Evolutionary conservation across 768 basidiomycete species (phyloP).

Genomic region (Calocera cornea): DNA sequence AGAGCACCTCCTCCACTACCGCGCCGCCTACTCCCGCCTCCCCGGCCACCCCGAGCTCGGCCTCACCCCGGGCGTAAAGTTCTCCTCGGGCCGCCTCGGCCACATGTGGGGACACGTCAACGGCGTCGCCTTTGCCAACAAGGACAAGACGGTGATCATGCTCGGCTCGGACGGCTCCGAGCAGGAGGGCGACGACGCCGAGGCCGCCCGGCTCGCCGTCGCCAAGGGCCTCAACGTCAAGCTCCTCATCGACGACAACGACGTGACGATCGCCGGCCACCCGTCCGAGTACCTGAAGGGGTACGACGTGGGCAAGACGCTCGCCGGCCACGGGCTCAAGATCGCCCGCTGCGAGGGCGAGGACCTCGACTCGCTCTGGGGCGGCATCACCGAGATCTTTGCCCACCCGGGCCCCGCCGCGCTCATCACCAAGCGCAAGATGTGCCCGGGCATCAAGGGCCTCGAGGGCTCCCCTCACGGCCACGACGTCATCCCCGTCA

Average conservation of each 20-base stretch:
- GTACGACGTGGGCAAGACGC: conserved; percentile 54
- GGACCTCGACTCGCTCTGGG: conserved; percentile 67
- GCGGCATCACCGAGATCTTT: conserved; percentile 42
- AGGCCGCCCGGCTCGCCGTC: conserved; percentile 76
- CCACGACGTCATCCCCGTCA: conserved; percentile 76
- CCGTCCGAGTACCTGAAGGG: conserved; percentile 77
- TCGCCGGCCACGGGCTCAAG: conserved; percentile 70
- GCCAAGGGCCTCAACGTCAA: conserved; percentile 75
- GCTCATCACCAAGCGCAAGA: conserved; percentile 54
- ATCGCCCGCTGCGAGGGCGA: conserved; percentile 64
- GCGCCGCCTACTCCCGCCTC: conserved; percentile 71
- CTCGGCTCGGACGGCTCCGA: conserved; percentile 84
- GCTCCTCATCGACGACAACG: conserved; percentile 77
- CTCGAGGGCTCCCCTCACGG: conserved; percentile 70
- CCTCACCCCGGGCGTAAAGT: conserved; percentile 82
- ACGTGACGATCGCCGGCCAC: conserved; percentile 86
- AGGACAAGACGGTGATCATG: conserved; percentile 62
- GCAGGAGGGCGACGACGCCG: conserved; percentile 84
- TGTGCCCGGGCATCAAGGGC: conserved; percentile 56
- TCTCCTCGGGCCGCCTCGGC: conserved; percentile 83
- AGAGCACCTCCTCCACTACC: conserved; percentile 72
- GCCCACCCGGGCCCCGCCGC: conserved; percentile 64
- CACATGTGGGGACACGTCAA: conserved; percentile 87
- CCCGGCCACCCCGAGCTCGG: conserved; percentile 85
- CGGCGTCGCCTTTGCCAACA: conserved; percentile 68